Conservation (phyloP, 331 rosid genomes). For the Quercus tomentella region DNA sequence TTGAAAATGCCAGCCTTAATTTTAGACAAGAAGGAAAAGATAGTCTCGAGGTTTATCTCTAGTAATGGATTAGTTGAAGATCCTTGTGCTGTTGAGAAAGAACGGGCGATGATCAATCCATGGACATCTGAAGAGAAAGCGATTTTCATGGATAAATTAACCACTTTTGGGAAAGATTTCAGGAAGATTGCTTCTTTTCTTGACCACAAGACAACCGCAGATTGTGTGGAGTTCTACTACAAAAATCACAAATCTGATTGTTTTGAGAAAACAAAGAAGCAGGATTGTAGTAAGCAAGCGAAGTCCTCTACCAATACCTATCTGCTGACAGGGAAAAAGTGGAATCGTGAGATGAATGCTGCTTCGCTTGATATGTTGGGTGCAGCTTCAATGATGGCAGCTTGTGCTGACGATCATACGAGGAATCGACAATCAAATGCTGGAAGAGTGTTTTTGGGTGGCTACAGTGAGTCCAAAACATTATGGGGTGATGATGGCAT, state of each 20-base stretch:
- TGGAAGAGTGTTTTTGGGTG: conserved; percentile 44
- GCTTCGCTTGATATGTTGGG: conserved; percentile 86
- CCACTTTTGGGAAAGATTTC: conserved; percentile 73
- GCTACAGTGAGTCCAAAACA: conserved; percentile 34
- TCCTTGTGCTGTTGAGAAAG: conserved; percentile 83
- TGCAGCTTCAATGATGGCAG: conserved; percentile 74
- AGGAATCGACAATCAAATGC: conserved; percentile 36
- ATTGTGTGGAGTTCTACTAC: conserved; percentile 93
- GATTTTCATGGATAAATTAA: conserved; percentile 65
- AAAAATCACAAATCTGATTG: conserved; percentile 81
- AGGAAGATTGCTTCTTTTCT: conserved; percentile 75
- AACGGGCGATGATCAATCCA: conserved; percentile 73
- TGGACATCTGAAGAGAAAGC: conserved; percentile 75
- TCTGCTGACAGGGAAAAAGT: conserved; percentile 57
- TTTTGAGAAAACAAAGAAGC: conserved; percentile 58
- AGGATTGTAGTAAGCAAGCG: conserved; percentile 49
- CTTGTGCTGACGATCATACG: conserved; percentile 45
- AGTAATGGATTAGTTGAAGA: conserved; percentile 86
- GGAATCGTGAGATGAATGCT: conserved; percentile 69
- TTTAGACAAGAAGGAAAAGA: conserved; percentile 74
- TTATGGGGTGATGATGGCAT: conserved; percentile 31
- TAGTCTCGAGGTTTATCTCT: conserved; percentile 55
- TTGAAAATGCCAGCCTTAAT: conserved; percentile 93
- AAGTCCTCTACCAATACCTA: conserved; percentile 51
- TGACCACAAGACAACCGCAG: conserved; percentile 90